Percentiles rank a stretch among this genome's conserved stretches.
Evolutionary conservation across 2,329 filamentous ascomycete species (phyloP).

Genomic region (Diaporthe ampelina): DNA sequence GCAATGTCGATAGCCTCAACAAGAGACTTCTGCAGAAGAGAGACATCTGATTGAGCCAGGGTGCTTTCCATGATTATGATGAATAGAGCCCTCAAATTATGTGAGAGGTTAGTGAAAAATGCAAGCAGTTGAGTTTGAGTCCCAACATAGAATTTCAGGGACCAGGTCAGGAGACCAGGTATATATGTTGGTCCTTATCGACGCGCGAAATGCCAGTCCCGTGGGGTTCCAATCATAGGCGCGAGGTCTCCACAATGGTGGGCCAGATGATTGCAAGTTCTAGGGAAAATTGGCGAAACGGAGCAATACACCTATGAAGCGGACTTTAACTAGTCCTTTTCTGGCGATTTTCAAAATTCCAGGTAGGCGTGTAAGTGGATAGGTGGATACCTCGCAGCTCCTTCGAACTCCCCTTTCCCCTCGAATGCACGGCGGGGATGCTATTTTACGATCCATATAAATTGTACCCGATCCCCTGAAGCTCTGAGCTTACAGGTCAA

Average conservation of each 20-base stretch:
- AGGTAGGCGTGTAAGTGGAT: slow-evolving; percentile 6
- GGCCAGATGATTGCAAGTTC: no score
- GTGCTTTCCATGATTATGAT: slow-evolving; percentile 1
- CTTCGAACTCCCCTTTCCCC: neutral
- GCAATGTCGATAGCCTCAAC: neutral
- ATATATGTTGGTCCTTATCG: neutral
- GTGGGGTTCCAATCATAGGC: neutral
- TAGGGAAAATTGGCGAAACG: neutral
- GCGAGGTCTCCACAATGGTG: neutral
- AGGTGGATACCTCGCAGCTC: slow-evolving; percentile 9
- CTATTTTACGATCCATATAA: neutral
- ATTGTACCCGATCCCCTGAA: neutral
- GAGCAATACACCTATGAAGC: neutral
- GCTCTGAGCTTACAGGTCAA: no score
- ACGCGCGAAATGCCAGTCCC: neutral
- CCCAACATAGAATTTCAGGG: no score
- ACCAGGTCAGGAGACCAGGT: neutral
- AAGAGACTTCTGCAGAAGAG: neutral
- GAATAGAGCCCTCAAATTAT: neutral
- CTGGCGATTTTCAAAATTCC: neutral
- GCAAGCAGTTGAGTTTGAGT: neutral
- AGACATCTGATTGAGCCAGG: neutral
- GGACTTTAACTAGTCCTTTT: neutral
- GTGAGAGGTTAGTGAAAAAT: no score
- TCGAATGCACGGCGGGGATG: neutral